A percentile compares a stretch with the other conserved stretches of the same genome.
Conservation (phyloP, 2,329 filamentous ascomycete genomes). For the Plenodomus lindquistii region DNA sequence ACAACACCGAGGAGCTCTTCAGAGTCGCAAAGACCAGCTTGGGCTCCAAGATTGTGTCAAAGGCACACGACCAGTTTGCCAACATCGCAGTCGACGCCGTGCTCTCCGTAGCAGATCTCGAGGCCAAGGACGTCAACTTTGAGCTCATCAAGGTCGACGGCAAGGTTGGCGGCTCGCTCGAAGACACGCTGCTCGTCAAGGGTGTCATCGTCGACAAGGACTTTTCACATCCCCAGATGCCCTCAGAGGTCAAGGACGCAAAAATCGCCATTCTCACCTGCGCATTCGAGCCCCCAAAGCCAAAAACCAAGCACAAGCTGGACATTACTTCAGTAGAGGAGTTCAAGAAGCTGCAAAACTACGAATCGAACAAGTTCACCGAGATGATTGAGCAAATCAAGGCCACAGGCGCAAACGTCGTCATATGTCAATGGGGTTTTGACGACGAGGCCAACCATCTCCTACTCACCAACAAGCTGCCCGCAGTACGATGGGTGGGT, state of each 20-base stretch:
- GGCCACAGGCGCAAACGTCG: conserved; percentile 92
- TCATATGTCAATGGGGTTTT: conserved; percentile 99
- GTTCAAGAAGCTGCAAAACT: conserved; percentile 96
- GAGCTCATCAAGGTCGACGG: conserved; percentile 99
- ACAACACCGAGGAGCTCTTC: conserved; percentile 81
- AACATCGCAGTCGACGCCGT: conserved; percentile 97
- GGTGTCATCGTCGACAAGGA: conserved; percentile 99
- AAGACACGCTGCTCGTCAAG: conserved; percentile 93
- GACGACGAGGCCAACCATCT: conserved; percentile 99
- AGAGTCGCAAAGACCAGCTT: conserved; percentile 95
- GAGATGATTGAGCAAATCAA: conserved; percentile 99
- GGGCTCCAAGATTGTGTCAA: conserved; percentile 98
- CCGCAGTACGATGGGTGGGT: conserved; percentile 96
- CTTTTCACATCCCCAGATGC: conserved; percentile 99
- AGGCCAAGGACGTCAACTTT: conserved; percentile 97
- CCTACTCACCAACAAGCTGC: conserved; percentile 91
- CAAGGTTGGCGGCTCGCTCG: conserved; percentile 91
- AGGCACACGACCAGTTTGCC: conserved; percentile 97
- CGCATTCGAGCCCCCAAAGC: conserved; percentile 97
- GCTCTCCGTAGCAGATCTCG: conserved; percentile 91
- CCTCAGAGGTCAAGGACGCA: conserved; percentile 88
- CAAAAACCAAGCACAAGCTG: conserved; percentile 99
- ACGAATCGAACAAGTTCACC: conserved; percentile 93
- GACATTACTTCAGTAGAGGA: conserved; percentile 97
- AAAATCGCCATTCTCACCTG: conserved; percentile 98